A percentile compares a stretch with the other conserved stretches of the same genome.
Conservation (phyloP, 441 rosid species). For the Kokia cookei region DNA sequence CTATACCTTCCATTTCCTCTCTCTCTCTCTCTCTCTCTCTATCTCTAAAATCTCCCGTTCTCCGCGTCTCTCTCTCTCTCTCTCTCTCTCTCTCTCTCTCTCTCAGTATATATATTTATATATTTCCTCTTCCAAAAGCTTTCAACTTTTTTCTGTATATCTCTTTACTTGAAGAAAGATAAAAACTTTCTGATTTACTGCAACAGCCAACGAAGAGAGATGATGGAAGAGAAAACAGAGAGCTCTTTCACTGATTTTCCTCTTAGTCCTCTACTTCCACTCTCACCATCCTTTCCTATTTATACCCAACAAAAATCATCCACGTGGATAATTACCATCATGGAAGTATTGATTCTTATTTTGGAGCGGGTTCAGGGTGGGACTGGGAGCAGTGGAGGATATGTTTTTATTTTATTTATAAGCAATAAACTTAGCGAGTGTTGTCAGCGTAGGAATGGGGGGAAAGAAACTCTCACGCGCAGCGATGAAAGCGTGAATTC, state of each 20-base stretch:
- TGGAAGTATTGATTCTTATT: background rate
- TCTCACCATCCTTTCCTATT: background rate
- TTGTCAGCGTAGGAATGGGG: slow-evolving; percentile 18
- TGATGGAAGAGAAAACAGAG: slow-evolving; percentile 16
- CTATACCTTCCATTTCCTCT: slow-evolving; percentile 38
- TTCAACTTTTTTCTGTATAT: slow-evolving; percentile 18
- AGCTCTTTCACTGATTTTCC: slow-evolving; percentile 8
- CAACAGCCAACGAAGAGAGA: slow-evolving; percentile 24
- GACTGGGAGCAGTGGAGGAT: slow-evolving; percentile 1
- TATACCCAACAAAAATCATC: background rate
- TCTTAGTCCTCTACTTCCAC: slow-evolving; percentile 10
- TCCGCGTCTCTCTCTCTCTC: too few relatives aligned
- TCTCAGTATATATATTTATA: slow-evolving; percentile 6
- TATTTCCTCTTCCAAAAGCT: background rate
- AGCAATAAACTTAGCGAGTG: slow-evolving; percentile 20
- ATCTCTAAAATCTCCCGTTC: slow-evolving; percentile 21
- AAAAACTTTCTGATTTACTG: slow-evolving; percentile 23
- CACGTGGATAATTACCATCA: slow-evolving; percentile 1
- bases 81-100: slow-evolving; percentile 25
- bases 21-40: slow-evolving; percentile 12
- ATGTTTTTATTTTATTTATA: background rate
- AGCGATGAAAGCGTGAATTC: background rate
- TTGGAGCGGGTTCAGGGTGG: background rate
- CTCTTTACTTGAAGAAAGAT: slow-evolving; percentile 3
- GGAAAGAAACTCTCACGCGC: slow-evolving; percentile 21